phyloP scores from a whole-genome alignment of 345 rosid genomes.

The Ricinus communis region DNA sequence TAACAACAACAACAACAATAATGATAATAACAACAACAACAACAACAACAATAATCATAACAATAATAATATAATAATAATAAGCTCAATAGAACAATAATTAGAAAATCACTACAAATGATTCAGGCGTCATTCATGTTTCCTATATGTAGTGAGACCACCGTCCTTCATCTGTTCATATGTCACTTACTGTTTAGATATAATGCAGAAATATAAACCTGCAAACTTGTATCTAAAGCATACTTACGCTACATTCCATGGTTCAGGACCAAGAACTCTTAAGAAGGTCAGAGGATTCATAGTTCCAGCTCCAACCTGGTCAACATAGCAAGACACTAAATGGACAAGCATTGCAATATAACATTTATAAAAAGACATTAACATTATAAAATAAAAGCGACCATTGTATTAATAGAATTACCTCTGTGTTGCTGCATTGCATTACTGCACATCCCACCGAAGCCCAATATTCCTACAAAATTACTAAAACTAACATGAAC shows the following conservation, averaged over 20 bases:
- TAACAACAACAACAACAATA: no score
- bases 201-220: not conserved
- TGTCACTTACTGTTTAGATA: no score
- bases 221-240: conserved; percentile 17
- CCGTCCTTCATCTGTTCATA: no score
- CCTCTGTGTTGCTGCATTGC: conserved; percentile 99
- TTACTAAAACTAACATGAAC: not conserved
- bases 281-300: conserved; percentile 94
- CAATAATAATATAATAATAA: no score
- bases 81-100: no score
- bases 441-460: conserved; percentile 94
- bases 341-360: not conserved
- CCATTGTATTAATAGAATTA: conserved; percentile 5
- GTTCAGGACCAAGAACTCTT: conserved; percentile 97
- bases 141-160: no score
- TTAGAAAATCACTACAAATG: no score
- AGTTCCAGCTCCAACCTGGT: conserved; percentile 95
- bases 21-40: no score
- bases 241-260: conserved; percentile 94
- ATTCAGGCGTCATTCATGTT: no score
- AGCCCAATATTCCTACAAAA: conserved; percentile 86
- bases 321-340: not conserved
- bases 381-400: not conserved
- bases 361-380: not conserved
- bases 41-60: no score